Evolutionary conservation across 768 basidiomycete genomes (phyloP).

Genomic region (Nidularia sp.): DNA sequence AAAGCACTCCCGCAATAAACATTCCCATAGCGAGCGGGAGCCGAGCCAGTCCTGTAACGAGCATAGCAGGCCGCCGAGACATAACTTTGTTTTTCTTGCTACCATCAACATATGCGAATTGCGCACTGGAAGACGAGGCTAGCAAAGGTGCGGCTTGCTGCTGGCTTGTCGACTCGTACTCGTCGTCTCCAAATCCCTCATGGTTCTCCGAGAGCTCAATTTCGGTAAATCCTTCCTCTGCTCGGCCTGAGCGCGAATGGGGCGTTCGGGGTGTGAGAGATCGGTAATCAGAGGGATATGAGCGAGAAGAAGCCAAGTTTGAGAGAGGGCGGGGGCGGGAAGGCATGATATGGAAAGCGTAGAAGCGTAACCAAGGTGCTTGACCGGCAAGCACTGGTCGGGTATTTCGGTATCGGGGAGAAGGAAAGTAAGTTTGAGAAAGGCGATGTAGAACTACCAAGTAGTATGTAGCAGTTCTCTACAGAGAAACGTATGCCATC

Average conservation of each 20-base stretch:
- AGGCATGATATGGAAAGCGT: conserved; percentile 22
- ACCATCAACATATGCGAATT: conserved; percentile 33
- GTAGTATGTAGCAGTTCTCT: too few relatives aligned
- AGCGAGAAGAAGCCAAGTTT: conserved; percentile 27
- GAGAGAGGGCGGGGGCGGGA: conserved; percentile 30
- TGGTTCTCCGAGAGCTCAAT: conserved; percentile 39
- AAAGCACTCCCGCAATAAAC: conserved; percentile 33
- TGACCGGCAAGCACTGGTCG: conserved; percentile 4
- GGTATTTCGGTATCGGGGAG: background rate
- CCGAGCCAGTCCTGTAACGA: conserved; percentile 17
- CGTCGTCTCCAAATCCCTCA: conserved; percentile 27
- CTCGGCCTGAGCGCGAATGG: conserved; percentile 54
- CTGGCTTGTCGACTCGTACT: conserved; percentile 22
- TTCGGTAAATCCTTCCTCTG: conserved; percentile 49
- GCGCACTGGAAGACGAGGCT: conserved; percentile 36
- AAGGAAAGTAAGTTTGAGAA: too few relatives aligned
- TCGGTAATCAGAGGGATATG: conserved; percentile 27
- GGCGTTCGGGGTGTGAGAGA: conserved; percentile 57
- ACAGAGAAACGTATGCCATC: too few relatives aligned
- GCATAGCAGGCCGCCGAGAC: conserved; percentile 12
- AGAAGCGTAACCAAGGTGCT: conserved; percentile 1
- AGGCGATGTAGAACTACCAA: too few relatives aligned
- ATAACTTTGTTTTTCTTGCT: conserved; percentile 12
- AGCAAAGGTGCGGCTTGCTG: conserved; percentile 46
- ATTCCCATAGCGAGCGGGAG: conserved; percentile 44